phyloP scores from a whole-genome alignment of 2,329 filamentous ascomycete species.

The Akanthomyces lecanii region DNA sequence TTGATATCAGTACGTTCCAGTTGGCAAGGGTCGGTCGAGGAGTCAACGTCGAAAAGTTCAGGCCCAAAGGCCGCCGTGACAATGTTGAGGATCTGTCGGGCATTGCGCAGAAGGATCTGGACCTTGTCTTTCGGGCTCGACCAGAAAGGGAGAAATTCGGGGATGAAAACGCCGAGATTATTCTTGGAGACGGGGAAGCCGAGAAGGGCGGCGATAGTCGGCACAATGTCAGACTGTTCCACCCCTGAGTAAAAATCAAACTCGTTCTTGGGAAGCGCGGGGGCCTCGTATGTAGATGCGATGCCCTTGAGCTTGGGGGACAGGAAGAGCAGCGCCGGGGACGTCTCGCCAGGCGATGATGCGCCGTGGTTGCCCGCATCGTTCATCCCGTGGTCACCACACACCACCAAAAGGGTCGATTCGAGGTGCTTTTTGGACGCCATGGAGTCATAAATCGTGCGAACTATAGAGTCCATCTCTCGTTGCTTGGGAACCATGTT shows the following conservation, averaged over 20 bases:
- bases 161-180: conserved; percentile 81
- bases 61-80: conserved; percentile 66
- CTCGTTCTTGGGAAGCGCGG: conserved; percentile 58
- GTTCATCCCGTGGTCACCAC: conserved; percentile 99
- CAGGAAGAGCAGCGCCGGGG: conserved; percentile 84
- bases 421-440: conserved; percentile 64
- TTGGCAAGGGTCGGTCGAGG: conserved; percentile 35
- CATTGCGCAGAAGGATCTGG: conserved; percentile 72
- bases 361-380: conserved; percentile 96
- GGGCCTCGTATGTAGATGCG: conserved; percentile 41
- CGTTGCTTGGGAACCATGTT: conserved; percentile 90
- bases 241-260: conserved; percentile 81
- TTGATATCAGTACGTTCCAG: conserved; percentile 41
- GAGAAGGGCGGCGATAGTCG: conserved; percentile 79
- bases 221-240: conserved; percentile 93
- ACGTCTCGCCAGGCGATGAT: conserved; percentile 90
- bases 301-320: conserved; percentile 72
- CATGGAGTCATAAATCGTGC: conserved; percentile 71
- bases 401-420: conserved; percentile 78
- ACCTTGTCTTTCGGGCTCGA: conserved; percentile 46
- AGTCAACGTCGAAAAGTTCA: conserved; percentile 37
- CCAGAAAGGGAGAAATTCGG: conserved; percentile 77
- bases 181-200: conserved; percentile 87
- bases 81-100: conserved; percentile 73
- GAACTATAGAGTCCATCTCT: conserved; percentile 87